phyloP scores from a whole-genome alignment of 1,284 basidiomycete species.

The Trametes pubescens region DNA sequence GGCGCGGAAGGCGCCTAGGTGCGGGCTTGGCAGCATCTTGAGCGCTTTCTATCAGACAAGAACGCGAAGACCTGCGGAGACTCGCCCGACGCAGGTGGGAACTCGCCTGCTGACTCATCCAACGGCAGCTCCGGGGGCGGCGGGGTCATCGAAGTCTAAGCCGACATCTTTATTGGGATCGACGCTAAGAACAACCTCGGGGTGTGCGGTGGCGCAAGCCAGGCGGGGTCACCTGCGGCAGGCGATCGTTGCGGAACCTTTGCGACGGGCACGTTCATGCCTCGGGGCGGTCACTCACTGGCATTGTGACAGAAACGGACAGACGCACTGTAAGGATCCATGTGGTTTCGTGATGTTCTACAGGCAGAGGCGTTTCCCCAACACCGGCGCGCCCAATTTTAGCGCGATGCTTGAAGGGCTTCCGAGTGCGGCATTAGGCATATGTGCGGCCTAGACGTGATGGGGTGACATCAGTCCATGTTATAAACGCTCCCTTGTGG shows the following conservation, averaged over 20 bases:
- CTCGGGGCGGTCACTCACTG: not conserved
- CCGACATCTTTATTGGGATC: constrained; percentile 15
- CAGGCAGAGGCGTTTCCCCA: not conserved
- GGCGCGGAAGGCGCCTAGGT: constrained; percentile 2
- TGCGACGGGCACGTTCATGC: constrained; percentile 4
- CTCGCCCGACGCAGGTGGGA: constrained; percentile 7
- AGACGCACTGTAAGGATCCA: not conserved
- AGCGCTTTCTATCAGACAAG: constrained; percentile 18
- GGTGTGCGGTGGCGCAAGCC: not conserved
- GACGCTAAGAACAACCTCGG: constrained; percentile 8
- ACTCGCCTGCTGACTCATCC: constrained; percentile 18
- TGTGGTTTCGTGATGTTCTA: not conserved
- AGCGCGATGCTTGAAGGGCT: not conserved
- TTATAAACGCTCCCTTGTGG: constrained; percentile 1
- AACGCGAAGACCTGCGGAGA: constrained; percentile 5
- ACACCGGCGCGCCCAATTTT: constrained; percentile 1
- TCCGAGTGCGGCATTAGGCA: not conserved
- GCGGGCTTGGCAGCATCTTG: constrained; percentile 16
- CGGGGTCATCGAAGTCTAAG: not conserved
- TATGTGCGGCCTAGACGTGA: not conserved
- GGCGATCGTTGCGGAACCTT: constrained; percentile 1
- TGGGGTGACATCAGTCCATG: constrained; percentile 16
- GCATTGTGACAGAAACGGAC: constrained; percentile 6
- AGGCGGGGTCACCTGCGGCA: not conserved
- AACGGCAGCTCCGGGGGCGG: constrained; percentile 14